Evolutionary conservation across 768 basidiomycete species (phyloP), one percentile per base, ranked within the genome.

Genomic region (Fistulinella prunicolor): DNA sequence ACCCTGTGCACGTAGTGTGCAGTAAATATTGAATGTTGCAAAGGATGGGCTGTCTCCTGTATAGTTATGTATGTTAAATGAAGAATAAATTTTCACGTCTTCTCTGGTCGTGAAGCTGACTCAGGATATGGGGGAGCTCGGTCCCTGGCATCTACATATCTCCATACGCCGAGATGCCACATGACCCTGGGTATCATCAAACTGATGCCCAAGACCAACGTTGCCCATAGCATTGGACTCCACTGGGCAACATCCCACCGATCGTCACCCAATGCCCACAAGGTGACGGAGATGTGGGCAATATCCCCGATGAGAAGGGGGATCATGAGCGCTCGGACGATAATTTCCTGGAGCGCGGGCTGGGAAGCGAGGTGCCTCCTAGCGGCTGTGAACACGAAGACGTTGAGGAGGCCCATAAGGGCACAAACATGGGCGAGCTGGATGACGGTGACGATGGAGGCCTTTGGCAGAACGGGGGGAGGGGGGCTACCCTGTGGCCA

Each of bases 381-480:
- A 26, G 76, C 74, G 9, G 84, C 74, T 17, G 76, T 73, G 45
- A 90, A 75, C 38, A 89, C 66, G 63, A 82, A 88, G 48, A 81
- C 57, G 60, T 89, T 89, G 49, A 89, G 61, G 47, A 86, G 58
- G 12, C 88, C 88, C 54, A 89, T 65, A 22, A 90, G 80, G 34
- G 80, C 85, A 56, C 86, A 87, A 42, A 86, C 86, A 55, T 89
- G 84, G 2, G 83, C 86, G 44, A 90, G 82, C 60, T 90, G 88
- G 38, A 85, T 67, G 51, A 86, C 70, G 1, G 85, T 86, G 41
- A 89, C 83, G 20, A 79, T 63, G 12, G 86, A 82, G 1, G 87
- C 86, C 28, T 60, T 74, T 1, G 83, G 80, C 16, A 87, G 71
- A 26, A 59, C 44, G 3, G 67, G 58, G 14, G 79, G 77, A 29